A percentile compares a stretch with the other conserved stretches of the same genome.
phyloP scores from a whole-genome alignment of 225 moss, liverwort and hornwort species.

The Marchantia paleacea region DNA sequence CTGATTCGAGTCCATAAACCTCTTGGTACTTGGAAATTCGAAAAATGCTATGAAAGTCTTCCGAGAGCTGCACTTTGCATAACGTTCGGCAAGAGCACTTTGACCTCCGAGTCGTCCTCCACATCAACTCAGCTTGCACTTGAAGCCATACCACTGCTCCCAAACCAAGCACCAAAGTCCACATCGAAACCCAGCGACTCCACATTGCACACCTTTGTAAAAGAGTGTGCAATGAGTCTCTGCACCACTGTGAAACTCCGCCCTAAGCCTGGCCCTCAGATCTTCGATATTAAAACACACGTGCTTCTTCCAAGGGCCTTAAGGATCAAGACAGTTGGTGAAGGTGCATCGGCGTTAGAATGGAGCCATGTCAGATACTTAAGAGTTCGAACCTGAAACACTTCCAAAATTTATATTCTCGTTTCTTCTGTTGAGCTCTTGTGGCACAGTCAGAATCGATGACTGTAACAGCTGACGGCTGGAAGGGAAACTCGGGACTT shows the following conservation, averaged over 20 bases:
- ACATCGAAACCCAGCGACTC: slow-evolving; percentile 55
- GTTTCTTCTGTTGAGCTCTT: background rate
- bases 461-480: slow-evolving; percentile 50
- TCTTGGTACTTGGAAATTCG: slow-evolving; percentile 62
- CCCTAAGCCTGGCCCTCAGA: slow-evolving; percentile 53
- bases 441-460: slow-evolving; percentile 65
- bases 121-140: slow-evolving; percentile 12
- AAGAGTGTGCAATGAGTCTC: slow-evolving; percentile 46
- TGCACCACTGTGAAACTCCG: slow-evolving; percentile 47
- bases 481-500: slow-evolving; percentile 48
- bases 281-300: no score
- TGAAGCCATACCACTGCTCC: slow-evolving; percentile 67
- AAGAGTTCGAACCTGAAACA: no score
- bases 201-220: slow-evolving; percentile 57
- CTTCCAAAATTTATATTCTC: no score
- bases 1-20: slow-evolving; percentile 57
- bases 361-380: slow-evolving; percentile 40
- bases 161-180: slow-evolving; percentile 62
- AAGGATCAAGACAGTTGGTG: slow-evolving; percentile 32
- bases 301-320: slow-evolving; percentile 66
- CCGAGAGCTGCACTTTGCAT: slow-evolving; percentile 59
- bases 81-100: slow-evolving; percentile 58
- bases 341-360: slow-evolving; percentile 28
- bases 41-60: slow-evolving; percentile 61
- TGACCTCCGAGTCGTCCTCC: slow-evolving; percentile 28